A percentile compares a stretch with the other conserved stretches of the same genome.
Evolutionary conservation across 768 basidiomycete species (phyloP).

Genomic region (Naganishia antarctica): DNA sequence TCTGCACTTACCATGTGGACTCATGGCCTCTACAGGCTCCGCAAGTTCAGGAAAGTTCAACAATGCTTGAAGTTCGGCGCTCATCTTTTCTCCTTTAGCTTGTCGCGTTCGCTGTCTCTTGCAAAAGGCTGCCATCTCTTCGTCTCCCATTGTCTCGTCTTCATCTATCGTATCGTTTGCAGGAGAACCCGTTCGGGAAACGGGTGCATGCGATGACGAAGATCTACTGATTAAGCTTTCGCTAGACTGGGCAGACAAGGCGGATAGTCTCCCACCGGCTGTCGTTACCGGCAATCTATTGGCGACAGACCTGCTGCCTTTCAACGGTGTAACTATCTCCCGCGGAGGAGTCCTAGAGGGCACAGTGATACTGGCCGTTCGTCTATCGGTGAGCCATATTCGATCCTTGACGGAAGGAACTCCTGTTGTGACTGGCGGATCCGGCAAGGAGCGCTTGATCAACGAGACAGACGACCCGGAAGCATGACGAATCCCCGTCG

Average conservation of each 20-base stretch:
- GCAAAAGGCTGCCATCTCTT: constrained; percentile 95
- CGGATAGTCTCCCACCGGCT: not conserved
- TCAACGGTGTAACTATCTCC: not conserved
- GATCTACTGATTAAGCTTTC: constrained; percentile 1
- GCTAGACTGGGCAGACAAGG: constrained; percentile 12
- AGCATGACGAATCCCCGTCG: not conserved
- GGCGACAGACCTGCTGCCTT: not conserved
- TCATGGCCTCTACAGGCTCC: constrained; percentile 54
- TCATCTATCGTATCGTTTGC: constrained; percentile 30
- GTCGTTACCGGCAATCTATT: not conserved
- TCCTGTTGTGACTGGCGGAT: not conserved
- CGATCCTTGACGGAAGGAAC: not conserved
- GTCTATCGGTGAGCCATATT: too few relatives aligned
- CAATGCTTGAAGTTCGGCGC: constrained; percentile 79
- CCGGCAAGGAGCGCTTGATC: constrained; percentile 5
- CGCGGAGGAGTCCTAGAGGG: not conserved
- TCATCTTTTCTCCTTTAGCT: constrained; percentile 62
- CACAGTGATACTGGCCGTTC: too few relatives aligned
- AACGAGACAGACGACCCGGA: constrained; percentile 1
- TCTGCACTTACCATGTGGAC: constrained; percentile 27
- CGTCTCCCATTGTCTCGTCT: constrained; percentile 62
- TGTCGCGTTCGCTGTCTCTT: constrained; percentile 83
- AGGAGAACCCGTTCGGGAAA: constrained; percentile 23
- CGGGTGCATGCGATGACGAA: not conserved
- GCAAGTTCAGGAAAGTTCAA: constrained; percentile 89